Evolutionary conservation across 2,329 filamentous ascomycete species (phyloP).

Genomic region (Coniochaeta pulveracea): DNA sequence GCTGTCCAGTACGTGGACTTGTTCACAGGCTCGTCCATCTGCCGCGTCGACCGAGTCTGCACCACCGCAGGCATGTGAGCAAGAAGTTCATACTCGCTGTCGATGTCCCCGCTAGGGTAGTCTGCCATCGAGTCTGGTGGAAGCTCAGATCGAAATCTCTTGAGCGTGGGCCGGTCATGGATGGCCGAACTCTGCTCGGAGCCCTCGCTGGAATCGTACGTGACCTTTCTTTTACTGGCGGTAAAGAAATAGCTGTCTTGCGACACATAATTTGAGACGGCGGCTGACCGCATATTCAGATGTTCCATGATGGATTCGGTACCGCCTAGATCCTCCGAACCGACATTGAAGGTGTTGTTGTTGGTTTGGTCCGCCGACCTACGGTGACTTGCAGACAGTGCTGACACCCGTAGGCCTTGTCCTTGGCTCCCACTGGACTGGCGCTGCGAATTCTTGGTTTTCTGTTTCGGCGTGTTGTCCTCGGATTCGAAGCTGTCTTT

Average conservation of each 20-base stretch:
- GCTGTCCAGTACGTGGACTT: constrained; percentile 48
- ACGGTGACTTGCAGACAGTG: constrained; percentile 16
- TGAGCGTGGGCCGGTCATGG: constrained; percentile 36
- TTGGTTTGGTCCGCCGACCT: constrained; percentile 38
- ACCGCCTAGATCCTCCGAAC: constrained; percentile 44
- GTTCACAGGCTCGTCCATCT: constrained; percentile 44
- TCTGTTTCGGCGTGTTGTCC: constrained; percentile 20
- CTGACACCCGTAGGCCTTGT: constrained; percentile 10
- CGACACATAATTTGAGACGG: constrained; percentile 13
- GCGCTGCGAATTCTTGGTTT: constrained; percentile 11
- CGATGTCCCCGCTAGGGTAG: constrained; percentile 18
- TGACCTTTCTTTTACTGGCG: constrained; percentile 45
- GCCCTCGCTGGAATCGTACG: constrained; percentile 39
- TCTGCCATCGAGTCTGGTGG: constrained; percentile 25
- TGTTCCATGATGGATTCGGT: constrained; percentile 32
- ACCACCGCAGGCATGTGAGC: constrained; percentile 36
- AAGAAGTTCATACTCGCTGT: constrained; percentile 34
- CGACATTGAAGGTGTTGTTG: constrained; percentile 38
- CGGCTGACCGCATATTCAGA: constrained; percentile 29
- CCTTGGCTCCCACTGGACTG: no score
- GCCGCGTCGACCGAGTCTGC: constrained; percentile 38
- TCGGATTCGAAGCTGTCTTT: constrained; percentile 36
- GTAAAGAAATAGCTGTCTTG: constrained; percentile 17
- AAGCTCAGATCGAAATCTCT: constrained; percentile 41
- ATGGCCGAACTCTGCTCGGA: constrained; percentile 21